Base-by-base conservation (phyloP, 2,329 filamentous ascomycete genomes). In the Xylaria multiplex region DNA sequence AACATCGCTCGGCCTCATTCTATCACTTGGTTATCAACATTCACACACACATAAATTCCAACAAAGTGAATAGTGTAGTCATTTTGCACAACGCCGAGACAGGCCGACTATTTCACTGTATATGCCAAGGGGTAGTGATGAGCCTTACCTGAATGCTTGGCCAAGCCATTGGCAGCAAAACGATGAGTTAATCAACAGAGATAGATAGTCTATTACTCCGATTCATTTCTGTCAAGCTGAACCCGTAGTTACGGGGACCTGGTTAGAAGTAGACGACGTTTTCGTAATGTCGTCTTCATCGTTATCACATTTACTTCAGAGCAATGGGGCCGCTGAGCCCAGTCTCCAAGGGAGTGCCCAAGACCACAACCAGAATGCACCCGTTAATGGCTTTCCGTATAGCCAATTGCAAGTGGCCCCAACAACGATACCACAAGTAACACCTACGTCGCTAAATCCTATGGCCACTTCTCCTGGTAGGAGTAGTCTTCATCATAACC, bases 231-330 rank as follows among this genome's bases (percentile, higher is more conserved):
- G 37, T 37, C 59, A n/a, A 60, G 43, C 52, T 49, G 49, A 59
- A 14, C 16, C 37, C 54, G 37, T 45, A 16, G 13, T 43, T 52
- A n/a, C 53, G 22, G 57, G n/a, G 45, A n/a, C 19, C 52, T 45
- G 48, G 48, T 46, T 3, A 50, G 22, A 13, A 58, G 50, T 24
- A 52, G 5, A 27, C 11, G 43, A 49, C 43, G 19, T 59, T 27
- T 42, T 55, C 54, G 55, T 46, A 14, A 71, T 71, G 69, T 56
- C 68, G 19, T 48, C 65, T 35, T 58, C 68, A 24, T 71, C 70
- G 6, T 58, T 71, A 27, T 69, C 70, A 14, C 66, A 64, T 55
- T 61, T 71, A 32, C 68, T 71, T n/a, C 70, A 71, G 35, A 48
- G 60, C 42, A 69, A 65, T 46, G 43, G 58, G 46, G 40, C 48